Conservation (phyloP, 768 basidiomycete genomes). For the Pulveroboletus ravenelii region DNA sequence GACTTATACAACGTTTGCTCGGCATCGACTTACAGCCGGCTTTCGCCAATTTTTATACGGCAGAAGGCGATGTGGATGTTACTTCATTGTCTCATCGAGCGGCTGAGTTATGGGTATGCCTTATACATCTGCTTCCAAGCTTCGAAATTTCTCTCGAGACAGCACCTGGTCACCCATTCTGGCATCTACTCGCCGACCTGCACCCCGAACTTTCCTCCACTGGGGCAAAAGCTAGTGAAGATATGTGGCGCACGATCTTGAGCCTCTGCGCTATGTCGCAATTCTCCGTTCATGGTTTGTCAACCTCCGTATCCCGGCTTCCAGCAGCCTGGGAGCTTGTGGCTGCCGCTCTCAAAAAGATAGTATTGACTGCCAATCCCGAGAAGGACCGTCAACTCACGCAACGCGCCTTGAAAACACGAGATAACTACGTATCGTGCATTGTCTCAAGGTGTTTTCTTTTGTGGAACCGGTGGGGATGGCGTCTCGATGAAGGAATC, state of each 20-base stretch:
- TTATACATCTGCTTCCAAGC: slow-evolving; percentile 52
- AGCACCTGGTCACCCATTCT: slow-evolving; percentile 37
- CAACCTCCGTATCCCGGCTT: slow-evolving; percentile 37
- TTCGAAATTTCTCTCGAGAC: slow-evolving; percentile 15
- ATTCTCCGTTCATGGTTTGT: slow-evolving; percentile 56
- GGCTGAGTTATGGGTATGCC: slow-evolving; percentile 69
- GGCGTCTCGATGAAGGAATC: slow-evolving; percentile 58
- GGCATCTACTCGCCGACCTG: slow-evolving; percentile 39
- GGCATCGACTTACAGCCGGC: slow-evolving; percentile 43
- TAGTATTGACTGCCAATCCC: slow-evolving; percentile 50
- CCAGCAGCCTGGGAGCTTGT: slow-evolving; percentile 66
- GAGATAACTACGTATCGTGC: slow-evolving; percentile 67
- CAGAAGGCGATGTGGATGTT: slow-evolving; percentile 28
- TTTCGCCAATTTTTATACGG: slow-evolving; percentile 16
- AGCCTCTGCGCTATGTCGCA: slow-evolving; percentile 72
- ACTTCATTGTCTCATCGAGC: slow-evolving; percentile 38
- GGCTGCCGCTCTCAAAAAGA: slow-evolving; percentile 48
- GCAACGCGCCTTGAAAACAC: slow-evolving; percentile 39
- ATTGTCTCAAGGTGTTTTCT: slow-evolving; percentile 69
- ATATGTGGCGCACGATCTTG: slow-evolving; percentile 67
- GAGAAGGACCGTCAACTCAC: slow-evolving; percentile 38
- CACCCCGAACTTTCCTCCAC: slow-evolving; percentile 30
- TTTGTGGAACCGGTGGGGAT: slow-evolving; percentile 73
- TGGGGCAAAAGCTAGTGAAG: slow-evolving; percentile 52
- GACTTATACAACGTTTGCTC: slow-evolving; percentile 50